These are phyloP conservation scores for Pythium volutum DNA, from an alignment of 352 stramenopile species.

Conservation along the genomic window DNA sequence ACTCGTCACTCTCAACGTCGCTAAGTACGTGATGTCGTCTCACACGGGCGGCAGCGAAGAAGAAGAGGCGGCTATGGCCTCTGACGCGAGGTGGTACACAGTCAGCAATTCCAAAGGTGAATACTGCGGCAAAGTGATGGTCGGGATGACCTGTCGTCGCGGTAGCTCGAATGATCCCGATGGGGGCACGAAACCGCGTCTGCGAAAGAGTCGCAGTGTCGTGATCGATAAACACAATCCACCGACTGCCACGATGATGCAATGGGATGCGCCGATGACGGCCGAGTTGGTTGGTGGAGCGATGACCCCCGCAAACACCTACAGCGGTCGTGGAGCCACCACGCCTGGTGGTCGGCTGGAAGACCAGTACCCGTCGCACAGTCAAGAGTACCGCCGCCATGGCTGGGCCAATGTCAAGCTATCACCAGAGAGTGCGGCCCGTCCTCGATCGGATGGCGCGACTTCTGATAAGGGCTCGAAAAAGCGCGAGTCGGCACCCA, in stretches of 20 bases:
- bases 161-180: conserved; percentile 26
- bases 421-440: conserved; percentile 50
- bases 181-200: conserved; percentile 33
- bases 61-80: conserved; percentile 70
- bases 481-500: conserved; percentile 32
- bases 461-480: conserved; percentile 37
- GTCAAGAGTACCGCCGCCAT: conserved; percentile 48
- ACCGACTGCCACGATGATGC: conserved; percentile 69
- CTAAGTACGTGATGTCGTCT: conserved; percentile 81
- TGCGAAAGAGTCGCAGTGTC: conserved; percentile 77
- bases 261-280: conserved; percentile 43
- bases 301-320: conserved; percentile 24
- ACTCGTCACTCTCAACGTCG: conserved; percentile 71
- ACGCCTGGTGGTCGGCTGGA: conserved; percentile 15
- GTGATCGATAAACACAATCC: conserved; percentile 71
- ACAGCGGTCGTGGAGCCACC: conserved; percentile 12
- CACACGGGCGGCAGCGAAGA: conserved; percentile 31
- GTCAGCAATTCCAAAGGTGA: conserved; percentile 83
- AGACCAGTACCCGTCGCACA: conserved; percentile 15
- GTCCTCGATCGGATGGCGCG: conserved; percentile 53
- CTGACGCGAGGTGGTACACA: conserved; percentile 80
- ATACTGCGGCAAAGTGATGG: conserved; percentile 82
- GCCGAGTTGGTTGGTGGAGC: conserved; percentile 19
- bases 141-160: conserved; percentile 71
- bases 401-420: conserved; percentile 82